Evolutionary conservation across 2,329 filamentous ascomycete genomes (phyloP), one percentile per base, ranked within the genome.

Genomic region (Diaporthe citrichinensis): DNA sequence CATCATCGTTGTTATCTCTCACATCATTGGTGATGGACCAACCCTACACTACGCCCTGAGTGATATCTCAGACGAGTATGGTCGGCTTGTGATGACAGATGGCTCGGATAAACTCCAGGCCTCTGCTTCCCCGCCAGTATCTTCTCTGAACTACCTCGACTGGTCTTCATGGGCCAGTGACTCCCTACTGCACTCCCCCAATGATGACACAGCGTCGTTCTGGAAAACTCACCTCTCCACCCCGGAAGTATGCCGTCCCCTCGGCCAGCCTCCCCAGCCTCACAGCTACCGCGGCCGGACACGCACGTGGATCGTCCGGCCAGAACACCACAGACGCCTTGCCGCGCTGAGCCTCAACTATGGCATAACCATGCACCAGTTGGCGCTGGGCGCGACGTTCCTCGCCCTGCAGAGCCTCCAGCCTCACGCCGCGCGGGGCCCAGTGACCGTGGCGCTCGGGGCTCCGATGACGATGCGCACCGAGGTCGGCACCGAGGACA

Each of bases 401-500:
- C 25, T 65, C 25, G 61, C 61, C 0, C 61, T 65, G 20, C 61
- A 65, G 41, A 34, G 61, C 41, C 23, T 49, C 41, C 41, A 46
- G 17, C 2, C 15, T 0, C 5, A 7, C 2, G 9, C 41, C 10
- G 4, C 41, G 5, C 41, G 61, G 8, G 61, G 41, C 17, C 41
- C 41, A 14, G 41, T 49, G 25, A 49, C 39, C 2, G 28, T 34
- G 17, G 41, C 61, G 0, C 61, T 65, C 4, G 61, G 41, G 1
- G 61, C 41, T 8, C 61, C 61, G 20, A 65, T 65, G 61, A 65
- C 61, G 17, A 65, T 65, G 61, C 61, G 41, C 25, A 65, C 61
- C 17, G 61, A 65, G 41, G 41, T 65, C n/a, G 59, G 59, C 41
- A 65, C 59, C 25, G 59, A 65, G 17, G 41, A 34, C 25, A 65